A percentile compares a stretch with the other conserved stretches of the same genome.
Evolutionary conservation across 2,329 filamentous ascomycete species (phyloP).

Genomic region (Colletotrichum sp.): DNA sequence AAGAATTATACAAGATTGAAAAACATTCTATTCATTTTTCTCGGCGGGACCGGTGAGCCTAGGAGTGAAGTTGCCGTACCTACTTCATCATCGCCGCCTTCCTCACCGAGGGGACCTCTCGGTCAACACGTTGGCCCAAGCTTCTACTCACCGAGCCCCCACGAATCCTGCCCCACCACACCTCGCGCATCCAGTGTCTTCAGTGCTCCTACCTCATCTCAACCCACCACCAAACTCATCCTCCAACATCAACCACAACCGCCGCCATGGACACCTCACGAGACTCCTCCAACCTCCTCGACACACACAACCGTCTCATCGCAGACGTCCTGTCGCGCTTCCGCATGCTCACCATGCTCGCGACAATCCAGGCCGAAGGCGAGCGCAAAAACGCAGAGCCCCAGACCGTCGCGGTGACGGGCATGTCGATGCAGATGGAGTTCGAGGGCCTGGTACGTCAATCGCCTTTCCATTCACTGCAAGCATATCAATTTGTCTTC

Average conservation of each 20-base stretch:
- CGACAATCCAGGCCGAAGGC: conserved; percentile 45
- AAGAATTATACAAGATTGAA: background rate
- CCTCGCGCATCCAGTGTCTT: background rate
- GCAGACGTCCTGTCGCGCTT: conserved; percentile 49
- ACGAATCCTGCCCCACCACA: background rate
- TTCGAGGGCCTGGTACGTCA: conserved; percentile 45
- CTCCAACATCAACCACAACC: background rate
- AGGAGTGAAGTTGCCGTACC: background rate
- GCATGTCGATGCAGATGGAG: conserved; percentile 50
- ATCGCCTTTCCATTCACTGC: background rate
- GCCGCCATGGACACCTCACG: conserved; percentile 14
- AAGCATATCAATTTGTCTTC: background rate
- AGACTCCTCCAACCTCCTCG: conserved; percentile 25
- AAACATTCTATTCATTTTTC: background rate
- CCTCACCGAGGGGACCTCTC: background rate
- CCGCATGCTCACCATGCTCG: conserved; percentile 47
- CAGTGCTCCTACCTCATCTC: background rate
- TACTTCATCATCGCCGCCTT: background rate
- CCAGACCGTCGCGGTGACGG: conserved; percentile 45
- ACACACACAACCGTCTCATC: conserved; percentile 49
- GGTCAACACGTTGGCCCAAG: background rate
- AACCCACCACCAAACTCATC: background rate
- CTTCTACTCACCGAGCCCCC: background rate
- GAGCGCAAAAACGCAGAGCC: conserved; percentile 41
- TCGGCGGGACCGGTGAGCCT: background rate